Evolutionary conservation across 2,329 filamentous ascomycete species (phyloP).

Genomic region (Ceratocystis smalleyi): DNA sequence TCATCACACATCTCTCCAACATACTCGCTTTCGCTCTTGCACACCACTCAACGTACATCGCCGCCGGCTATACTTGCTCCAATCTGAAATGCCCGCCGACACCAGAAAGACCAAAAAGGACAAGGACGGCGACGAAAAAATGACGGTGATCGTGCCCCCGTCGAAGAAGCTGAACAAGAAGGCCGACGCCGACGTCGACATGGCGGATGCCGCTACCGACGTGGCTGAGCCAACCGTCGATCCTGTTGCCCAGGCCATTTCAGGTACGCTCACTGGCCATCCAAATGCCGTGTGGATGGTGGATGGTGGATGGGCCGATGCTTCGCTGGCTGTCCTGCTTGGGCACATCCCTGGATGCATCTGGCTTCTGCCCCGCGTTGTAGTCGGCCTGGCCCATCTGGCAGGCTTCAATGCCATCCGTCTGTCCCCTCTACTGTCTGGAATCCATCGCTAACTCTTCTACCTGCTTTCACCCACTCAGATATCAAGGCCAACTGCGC

Average conservation of each 20-base stretch:
- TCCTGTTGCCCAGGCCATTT: slow-evolving; percentile 42
- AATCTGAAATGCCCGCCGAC: slow-evolving; percentile 11
- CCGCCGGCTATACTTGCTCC: neutral
- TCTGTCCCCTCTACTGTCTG: neutral
- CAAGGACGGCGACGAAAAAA: slow-evolving; percentile 60
- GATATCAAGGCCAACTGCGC: slow-evolving; percentile 93
- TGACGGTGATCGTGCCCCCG: slow-evolving; percentile 66
- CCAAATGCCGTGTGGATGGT: too few species aligned
- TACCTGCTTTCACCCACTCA: slow-evolving; percentile 31
- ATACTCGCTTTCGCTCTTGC: neutral
- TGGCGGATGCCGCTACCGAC: slow-evolving; percentile 41
- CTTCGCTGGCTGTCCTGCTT: too few species aligned
- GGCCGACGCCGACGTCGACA: slow-evolving; percentile 53
- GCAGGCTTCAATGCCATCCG: neutral
- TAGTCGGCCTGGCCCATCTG: neutral
- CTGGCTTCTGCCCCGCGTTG: neutral
- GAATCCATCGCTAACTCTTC: slow-evolving; percentile 18
- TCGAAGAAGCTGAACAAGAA: slow-evolving; percentile 52
- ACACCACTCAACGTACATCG: neutral
- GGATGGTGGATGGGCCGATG: too few species aligned
- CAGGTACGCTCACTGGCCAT: slow-evolving; percentile 32
- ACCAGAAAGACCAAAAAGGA: slow-evolving; percentile 18
- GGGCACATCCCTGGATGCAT: neutral
- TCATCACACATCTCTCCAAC: neutral
- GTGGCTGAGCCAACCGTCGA: slow-evolving; percentile 39